Conservation (phyloP, 139 green algal genomes). For the Asterochloris sp. region DNA sequence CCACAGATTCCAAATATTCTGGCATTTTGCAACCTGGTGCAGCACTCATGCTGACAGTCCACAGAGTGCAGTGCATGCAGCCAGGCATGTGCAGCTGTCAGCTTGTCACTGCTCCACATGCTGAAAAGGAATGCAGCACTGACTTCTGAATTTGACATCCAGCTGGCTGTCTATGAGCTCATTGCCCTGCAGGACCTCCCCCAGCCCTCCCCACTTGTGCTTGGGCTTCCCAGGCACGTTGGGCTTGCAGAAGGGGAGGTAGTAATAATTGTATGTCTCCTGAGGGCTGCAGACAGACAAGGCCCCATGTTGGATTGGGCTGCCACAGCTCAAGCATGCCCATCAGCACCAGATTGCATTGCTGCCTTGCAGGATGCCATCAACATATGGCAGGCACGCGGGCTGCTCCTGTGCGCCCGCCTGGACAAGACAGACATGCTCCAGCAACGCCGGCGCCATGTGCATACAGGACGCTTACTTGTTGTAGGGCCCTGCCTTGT, state of each 20-base stretch:
- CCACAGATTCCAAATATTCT: background rate
- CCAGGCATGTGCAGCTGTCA: background rate
- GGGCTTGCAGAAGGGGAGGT: conserved; percentile 89
- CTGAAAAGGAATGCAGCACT: background rate
- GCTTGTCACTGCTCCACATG: too few relatives aligned
- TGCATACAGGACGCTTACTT: conserved; percentile 41
- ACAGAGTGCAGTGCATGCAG: background rate
- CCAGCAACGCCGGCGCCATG: too few relatives aligned
- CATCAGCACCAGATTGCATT: too few relatives aligned
- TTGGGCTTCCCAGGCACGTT: conserved; percentile 37
- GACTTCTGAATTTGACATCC: conserved; percentile 81
- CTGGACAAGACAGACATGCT: too few relatives aligned
- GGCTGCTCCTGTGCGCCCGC: too few relatives aligned
- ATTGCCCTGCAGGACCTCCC: conserved; percentile 95
- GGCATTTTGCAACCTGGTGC: background rate
- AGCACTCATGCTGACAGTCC: background rate
- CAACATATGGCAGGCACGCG: too few relatives aligned
- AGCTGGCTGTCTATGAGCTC: conserved; percentile 92
- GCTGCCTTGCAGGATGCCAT: too few relatives aligned
- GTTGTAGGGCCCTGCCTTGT: conserved; percentile 97
- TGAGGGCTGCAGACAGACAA: conserved; percentile 46
- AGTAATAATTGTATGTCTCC: conserved; percentile 98
- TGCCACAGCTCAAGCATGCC: too few relatives aligned
- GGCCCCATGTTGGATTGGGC: too few relatives aligned
- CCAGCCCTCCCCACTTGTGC: conserved; percentile 92